Base-by-base conservation (phyloP, 2,329 filamentous ascomycete species). In the Verticillium dahliae region DNA sequence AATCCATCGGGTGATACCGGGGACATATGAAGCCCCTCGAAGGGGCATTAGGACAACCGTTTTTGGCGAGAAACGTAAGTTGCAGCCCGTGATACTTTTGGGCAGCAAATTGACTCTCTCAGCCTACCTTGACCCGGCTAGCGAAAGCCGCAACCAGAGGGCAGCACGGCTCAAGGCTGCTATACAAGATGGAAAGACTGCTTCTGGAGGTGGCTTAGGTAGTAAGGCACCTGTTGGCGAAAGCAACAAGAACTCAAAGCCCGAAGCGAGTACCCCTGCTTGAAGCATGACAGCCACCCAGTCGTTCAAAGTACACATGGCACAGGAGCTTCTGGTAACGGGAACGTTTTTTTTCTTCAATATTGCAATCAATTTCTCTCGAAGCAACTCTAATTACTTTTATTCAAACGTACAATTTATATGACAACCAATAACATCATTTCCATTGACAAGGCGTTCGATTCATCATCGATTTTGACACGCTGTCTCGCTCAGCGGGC, bases 41-140 rank as follows among this genome's bases (percentile, higher is more conserved):
- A 68, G 70, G 18, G 76, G 77, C 1, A 77, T 78, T 56, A 67
- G 75, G 22, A 78, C 76, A 1, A 78, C 76, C 1, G 75, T 78
- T 0, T 78, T 79, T 67, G 76, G 76, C 6, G 77, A 79, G 65
- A 78, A 78, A 62, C 76, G 75, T 78, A 67, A 69, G 73, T 71
- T 14, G 27, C 15, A 14, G 9, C n/a, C 4, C 18, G 27, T 18
- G 18, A 18, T 7, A 6, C 6, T 33, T 5, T 4, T 6, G 37
- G 13, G 5, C 11, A 56, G 14, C 11, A 57, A 31, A 39, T 62
- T 18, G 60, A 22, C 6, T 5, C 50, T 52, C 6, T 41, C 33
- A 74, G 73, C 74, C 5, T 74, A 69, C 58, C 73, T 70, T 61
- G 73, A 74, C 38, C 67, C 68, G 3, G 61, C 59, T 14, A 73